Evolutionary conservation across 2,329 filamentous ascomycete genomes (phyloP).

Genomic region (Eutypa lata): DNA sequence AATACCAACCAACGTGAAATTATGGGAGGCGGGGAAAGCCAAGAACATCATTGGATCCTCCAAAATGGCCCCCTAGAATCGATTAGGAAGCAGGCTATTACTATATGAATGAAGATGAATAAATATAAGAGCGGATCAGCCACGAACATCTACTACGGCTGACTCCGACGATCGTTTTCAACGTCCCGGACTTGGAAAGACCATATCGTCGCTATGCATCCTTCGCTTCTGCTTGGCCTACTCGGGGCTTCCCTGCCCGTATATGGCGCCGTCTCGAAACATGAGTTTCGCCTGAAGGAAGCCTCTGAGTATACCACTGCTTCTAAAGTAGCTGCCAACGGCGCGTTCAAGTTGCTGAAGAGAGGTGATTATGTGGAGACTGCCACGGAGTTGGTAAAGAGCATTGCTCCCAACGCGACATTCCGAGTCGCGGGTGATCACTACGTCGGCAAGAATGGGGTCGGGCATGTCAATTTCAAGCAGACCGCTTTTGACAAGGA

Average conservation of each 20-base stretch:
- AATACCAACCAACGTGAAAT: too few relatives aligned
- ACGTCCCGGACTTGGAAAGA: too few relatives aligned
- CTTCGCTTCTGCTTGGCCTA: conserved; percentile 2
- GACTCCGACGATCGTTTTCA: too few relatives aligned
- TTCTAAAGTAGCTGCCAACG: conserved; percentile 5
- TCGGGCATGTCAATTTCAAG: conserved; percentile 51
- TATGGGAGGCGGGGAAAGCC: too few relatives aligned
- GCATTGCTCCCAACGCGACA: conserved; percentile 22
- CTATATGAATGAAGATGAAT: too few relatives aligned
- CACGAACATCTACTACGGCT: too few relatives aligned
- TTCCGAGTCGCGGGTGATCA: conserved; percentile 47
- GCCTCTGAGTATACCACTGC: conserved; percentile 14
- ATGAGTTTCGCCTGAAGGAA: conserved; percentile 11
- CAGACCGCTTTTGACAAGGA: conserved; percentile 51
- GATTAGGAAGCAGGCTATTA: too few relatives aligned
- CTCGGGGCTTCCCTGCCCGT: conserved; percentile 5
- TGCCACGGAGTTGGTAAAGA: conserved; percentile 34
- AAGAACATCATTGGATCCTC: too few relatives aligned
- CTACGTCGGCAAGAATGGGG: conserved; percentile 46
- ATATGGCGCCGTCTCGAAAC: conserved; percentile 8
- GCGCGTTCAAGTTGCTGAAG: conserved; percentile 10
- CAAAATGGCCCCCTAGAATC: too few relatives aligned
- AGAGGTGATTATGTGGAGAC: conserved; percentile 31
- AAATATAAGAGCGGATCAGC: too few relatives aligned
- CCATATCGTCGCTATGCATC: neutral